phyloP scores from a whole-genome alignment of 2,329 filamentous ascomycete genomes.

The Aspergillus texensis region DNA sequence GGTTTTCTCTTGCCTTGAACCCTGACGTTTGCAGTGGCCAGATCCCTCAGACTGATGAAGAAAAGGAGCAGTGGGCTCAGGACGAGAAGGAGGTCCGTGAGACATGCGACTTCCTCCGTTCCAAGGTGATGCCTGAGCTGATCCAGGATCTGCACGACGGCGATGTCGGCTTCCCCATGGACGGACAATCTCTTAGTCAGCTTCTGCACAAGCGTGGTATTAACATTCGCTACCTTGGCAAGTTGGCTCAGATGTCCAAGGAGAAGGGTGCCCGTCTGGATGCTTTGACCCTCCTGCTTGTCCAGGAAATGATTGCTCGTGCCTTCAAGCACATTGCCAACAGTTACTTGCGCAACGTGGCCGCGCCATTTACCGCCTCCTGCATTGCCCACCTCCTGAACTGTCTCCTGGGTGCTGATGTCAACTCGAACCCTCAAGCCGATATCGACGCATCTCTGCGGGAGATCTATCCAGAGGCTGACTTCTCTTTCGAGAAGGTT shows the following conservation, averaged over 20 bases:
- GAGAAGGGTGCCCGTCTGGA: slow-evolving; percentile 70
- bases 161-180: slow-evolving; percentile 97
- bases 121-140: slow-evolving; percentile 79
- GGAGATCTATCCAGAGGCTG: slow-evolving; percentile 76
- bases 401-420: slow-evolving; percentile 77
- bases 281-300: slow-evolving; percentile 73
- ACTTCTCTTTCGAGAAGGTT: slow-evolving; percentile 77
- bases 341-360: slow-evolving; percentile 76
- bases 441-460: slow-evolving; percentile 76
- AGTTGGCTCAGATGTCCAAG: slow-evolving; percentile 70
- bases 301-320: slow-evolving; percentile 94
- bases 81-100: slow-evolving; percentile 89
- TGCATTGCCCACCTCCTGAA: slow-evolving; percentile 88
- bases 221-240: slow-evolving; percentile 94
- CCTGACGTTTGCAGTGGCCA: slow-evolving; percentile 96
- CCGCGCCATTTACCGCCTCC: slow-evolving; percentile 75
- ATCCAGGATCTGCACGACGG: slow-evolving; percentile 86
- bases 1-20: slow-evolving; percentile 87
- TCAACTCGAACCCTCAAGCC: slow-evolving; percentile 76
- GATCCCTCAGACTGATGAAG: slow-evolving; percentile 82
- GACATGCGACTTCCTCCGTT: slow-evolving; percentile 76
- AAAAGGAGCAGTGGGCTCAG: slow-evolving; percentile 78
- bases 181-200: slow-evolving; percentile 85
- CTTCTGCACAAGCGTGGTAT: slow-evolving; percentile 96
- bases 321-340: slow-evolving; percentile 91